Base-by-base conservation (phyloP, 139 green algal species). In the Mychonastes homosphaera region DNA sequence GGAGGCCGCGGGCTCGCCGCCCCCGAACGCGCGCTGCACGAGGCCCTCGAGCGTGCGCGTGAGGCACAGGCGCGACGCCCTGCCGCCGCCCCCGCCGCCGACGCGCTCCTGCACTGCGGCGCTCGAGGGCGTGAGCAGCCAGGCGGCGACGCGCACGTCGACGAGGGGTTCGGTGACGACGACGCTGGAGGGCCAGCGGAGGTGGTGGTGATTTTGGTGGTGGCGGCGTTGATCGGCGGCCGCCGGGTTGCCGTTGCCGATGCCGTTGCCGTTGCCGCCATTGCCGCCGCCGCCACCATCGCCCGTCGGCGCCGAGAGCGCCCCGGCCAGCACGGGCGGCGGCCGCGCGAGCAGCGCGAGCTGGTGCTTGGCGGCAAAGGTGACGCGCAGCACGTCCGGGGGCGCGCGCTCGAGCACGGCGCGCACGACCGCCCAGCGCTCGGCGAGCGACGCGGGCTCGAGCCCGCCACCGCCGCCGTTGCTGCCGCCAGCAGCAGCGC, bases 91-190 rank as follows among this genome's bases (percentile, higher is more conserved):
- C n/a, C n/a, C n/a, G n/a, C n/a, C n/a, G n/a, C n/a, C n/a, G n/a
- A n/a, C n/a, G n/a, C n/a, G n/a, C n/a, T n/a, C n/a, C n/a, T n/a
- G n/a, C n/a, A n/a, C n/a, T n/a, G 23, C n/a, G 6, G 43, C 51
- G 53, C 63, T 52, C 34, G 84, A 77, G 1, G 83, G 83, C 10
- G 69, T 65, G 6, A 81, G 45, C 56, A 92, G 39, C 77, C 80
- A 94, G 18, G 75, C 53, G 6, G 79, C 73, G 3, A 94, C 65
- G 5, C 79, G 72, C 44, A 87, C 79, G 51, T 94, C 85, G 10
- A 94, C 74, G n/a, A 84, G 16, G 0, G 78, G 75, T 23, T 73
- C 59, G 0, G 15, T 16, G 23, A 83, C 34, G 29, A 56, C 36
- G 10, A 10, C 36, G 12, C 36, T 13, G 10, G 12, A 44, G 36